Conservation (phyloP, 2,329 filamentous ascomycete genomes). For the Dothistroma septosporum region DNA sequence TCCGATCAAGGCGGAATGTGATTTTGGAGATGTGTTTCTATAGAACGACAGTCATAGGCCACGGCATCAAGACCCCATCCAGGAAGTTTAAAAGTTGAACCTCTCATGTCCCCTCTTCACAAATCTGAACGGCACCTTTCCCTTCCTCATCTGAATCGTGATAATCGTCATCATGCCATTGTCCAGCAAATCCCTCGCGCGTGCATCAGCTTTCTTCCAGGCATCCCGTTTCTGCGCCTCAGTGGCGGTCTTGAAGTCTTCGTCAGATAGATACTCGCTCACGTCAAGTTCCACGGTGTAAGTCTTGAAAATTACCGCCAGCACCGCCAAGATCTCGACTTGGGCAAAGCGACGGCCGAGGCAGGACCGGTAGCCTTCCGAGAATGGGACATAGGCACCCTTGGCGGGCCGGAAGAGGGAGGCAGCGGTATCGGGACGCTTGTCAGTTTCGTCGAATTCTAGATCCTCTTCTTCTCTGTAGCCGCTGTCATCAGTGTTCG, state of each 20-base stretch:
- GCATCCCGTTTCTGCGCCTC: conserved; percentile 51
- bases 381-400: conserved; percentile 55
- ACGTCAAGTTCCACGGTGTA: conserved; percentile 69
- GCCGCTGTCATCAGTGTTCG: conserved; percentile 35
- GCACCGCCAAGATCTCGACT: conserved; percentile 52
- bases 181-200: conserved; percentile 51
- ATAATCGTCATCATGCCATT: conserved; percentile 59
- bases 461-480: conserved; percentile 33
- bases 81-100: conserved; percentile 42
- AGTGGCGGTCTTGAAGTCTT: conserved; percentile 37
- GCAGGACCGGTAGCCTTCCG: conserved; percentile 53
- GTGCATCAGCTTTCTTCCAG: conserved; percentile 59
- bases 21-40: neutral
- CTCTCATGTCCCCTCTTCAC: conserved; percentile 66
- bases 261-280: conserved; percentile 42
- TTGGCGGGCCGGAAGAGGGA: conserved; percentile 56
- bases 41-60: neutral
- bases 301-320: conserved; percentile 51
- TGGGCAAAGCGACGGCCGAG: conserved; percentile 55
- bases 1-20: neutral
- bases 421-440: conserved; percentile 56
- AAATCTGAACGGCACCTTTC: conserved; percentile 62
- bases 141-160: conserved; percentile 66
- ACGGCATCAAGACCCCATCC: neutral
- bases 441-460: conserved; percentile 53